Evolutionary conservation across 2,329 filamentous ascomycete genomes (phyloP).

Genomic region (Penicillium sp.): DNA sequence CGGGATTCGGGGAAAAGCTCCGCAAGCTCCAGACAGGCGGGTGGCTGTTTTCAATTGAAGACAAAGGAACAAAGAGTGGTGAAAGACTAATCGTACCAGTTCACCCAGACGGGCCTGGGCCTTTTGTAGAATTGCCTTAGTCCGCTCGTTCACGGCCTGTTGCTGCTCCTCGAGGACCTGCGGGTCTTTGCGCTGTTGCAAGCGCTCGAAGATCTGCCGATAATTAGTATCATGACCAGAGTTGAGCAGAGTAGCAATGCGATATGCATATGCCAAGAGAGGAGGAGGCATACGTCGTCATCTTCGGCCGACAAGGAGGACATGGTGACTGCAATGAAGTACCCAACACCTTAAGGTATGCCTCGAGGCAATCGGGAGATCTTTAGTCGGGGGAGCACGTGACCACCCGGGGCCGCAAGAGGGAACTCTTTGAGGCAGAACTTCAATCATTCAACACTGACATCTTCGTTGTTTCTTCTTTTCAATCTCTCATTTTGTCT

Average conservation of each 20-base stretch:
- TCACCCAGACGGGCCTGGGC: conserved; percentile 67
- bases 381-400: conserved; percentile 7
- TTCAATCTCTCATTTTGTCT: too few species aligned
- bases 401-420: too few species aligned
- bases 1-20: conserved; percentile 9
- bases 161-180: conserved; percentile 63
- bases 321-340: conserved; percentile 47
- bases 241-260: too few species aligned
- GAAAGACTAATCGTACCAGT: conserved; percentile 56
- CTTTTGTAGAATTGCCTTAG: conserved; percentile 63
- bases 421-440: too few species aligned
- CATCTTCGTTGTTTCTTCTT: background rate
- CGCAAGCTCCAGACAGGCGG: background rate
- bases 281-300: conserved; percentile 45
- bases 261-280: too few species aligned
- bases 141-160: conserved; percentile 62
- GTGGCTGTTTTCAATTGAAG: background rate
- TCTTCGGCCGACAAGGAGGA: conserved; percentile 48
- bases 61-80: background rate
- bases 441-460: background rate
- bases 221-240: conserved; percentile 13
- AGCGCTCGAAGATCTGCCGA: conserved; percentile 40
- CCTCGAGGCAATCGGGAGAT: conserved; percentile 13
- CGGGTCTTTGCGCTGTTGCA: conserved; percentile 59
- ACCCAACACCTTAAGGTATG: conserved; percentile 16